Base-by-base conservation (phyloP, 768 basidiomycete genomes). In the Lepiota subincarnata region DNA sequence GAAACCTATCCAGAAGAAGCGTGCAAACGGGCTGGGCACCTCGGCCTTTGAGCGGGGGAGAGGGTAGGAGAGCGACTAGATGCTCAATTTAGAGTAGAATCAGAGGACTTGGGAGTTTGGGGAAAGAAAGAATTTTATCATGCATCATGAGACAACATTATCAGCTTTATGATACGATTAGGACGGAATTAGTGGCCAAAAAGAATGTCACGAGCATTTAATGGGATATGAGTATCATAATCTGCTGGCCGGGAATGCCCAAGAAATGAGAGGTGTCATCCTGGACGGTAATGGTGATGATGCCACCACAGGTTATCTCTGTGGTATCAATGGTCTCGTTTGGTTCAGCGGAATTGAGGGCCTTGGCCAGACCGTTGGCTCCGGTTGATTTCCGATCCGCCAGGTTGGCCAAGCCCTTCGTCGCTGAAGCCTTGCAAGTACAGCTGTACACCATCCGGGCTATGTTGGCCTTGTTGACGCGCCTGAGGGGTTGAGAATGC, bases 191-290 rank as follows among this genome's bases (percentile, higher is more conserved):
- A 22, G n/a, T 37, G 24, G 14, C 20, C 19, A 8, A 20, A 13
- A 12, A 16, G 7, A 20, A 36, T 5, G 24, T 2, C 24, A 16
- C 13, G 20, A 13, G 24, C 16, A 16, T 19, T 45, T n/a, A 46
- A 16, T 53, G 52, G 3, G 24, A 18, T 22, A 53, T 46, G 20
- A 39, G 22, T 5, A 70, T 59, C 1, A 52, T 50, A 19, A 70
- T 60, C 19, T 62, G 60, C 47, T 70, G 69, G 10, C 67, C 68
- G 6, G 54, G n/a, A 26, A 69, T 60, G 1, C 59, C 60, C 34
- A 66, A 41, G 3, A 59, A 57, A 62, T 69, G 68, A 18, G 67
- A 60, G 14, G 13, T 22, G 40, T 69, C 68, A n/a, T 61, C 55
- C 2, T 58, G 52, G 7, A 55, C 64, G 1, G 57, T 59, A 12